Percentiles rank a stretch among this genome's conserved stretches.
Conservation (phyloP, 2,329 filamentous ascomycete species). For the Zasmidium angulare region DNA sequence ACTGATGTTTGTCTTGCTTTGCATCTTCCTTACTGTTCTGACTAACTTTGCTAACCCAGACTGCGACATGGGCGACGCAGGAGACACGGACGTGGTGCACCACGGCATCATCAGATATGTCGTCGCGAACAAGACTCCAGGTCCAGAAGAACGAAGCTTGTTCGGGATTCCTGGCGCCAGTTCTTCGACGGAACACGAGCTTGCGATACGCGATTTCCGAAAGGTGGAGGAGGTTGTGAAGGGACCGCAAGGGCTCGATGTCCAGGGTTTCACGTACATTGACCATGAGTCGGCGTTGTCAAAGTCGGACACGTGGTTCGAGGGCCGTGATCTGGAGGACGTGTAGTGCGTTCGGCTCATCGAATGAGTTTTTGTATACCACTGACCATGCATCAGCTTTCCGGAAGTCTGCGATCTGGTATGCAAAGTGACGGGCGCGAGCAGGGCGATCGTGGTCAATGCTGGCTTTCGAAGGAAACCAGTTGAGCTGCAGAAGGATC, state of each 20-base stretch:
- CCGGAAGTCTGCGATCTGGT: background rate
- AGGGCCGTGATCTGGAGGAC: conserved; percentile 2
- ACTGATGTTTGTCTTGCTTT: background rate
- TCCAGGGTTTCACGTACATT: conserved; percentile 8
- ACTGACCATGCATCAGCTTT: background rate
- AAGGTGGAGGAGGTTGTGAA: background rate
- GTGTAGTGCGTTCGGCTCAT: background rate
- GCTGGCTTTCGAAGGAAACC: conserved; percentile 3
- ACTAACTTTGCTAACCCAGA: too few relatives aligned
- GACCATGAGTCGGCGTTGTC: conserved; percentile 2
- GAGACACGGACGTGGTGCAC: background rate
- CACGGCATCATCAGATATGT: conserved; percentile 7
- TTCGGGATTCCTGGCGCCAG: conserved; percentile 1
- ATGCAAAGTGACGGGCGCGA: conserved; percentile 3
- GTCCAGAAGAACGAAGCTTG: conserved; percentile 2
- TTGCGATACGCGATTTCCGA: conserved; percentile 1
- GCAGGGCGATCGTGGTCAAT: conserved; percentile 2
- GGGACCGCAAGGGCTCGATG: background rate
- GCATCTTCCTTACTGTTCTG: too few relatives aligned
- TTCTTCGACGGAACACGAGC: background rate
- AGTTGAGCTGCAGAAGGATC: conserved; percentile 3
- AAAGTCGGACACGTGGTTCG: conserved; percentile 3
- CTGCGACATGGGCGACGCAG: background rate
- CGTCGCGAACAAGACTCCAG: background rate
- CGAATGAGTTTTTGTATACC: background rate